Percentiles rank a stretch among this genome's conserved stretches.
phyloP scores from a whole-genome alignment of 352 stramenopile species.

The Globisporangium mamillatum region DNA sequence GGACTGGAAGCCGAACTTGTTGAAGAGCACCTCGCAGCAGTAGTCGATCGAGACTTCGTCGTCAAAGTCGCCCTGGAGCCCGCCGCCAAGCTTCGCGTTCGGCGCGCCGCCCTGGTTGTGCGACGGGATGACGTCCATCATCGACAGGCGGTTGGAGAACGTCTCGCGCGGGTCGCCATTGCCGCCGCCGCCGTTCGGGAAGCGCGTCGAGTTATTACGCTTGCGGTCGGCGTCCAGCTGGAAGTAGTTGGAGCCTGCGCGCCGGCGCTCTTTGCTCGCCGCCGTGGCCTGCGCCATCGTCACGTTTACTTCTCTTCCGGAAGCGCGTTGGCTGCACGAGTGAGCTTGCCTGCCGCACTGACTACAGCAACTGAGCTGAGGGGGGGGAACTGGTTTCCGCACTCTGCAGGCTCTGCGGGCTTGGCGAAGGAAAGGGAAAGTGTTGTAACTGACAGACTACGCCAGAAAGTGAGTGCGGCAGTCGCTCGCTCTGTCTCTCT shows the following conservation, averaged over 20 bases:
- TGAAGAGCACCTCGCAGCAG: slow-evolving; percentile 66
- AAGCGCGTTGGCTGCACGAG: too few species aligned
- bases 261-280: slow-evolving; percentile 42
- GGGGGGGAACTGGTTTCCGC: too few species aligned
- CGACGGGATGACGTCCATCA: slow-evolving; percentile 57
- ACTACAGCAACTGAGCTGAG: too few species aligned
- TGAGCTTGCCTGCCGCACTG: too few species aligned
- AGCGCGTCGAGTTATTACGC: slow-evolving; percentile 48
- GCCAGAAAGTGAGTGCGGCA: too few species aligned
- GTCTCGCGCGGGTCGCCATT: slow-evolving; percentile 39
- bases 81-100: slow-evolving; percentile 30
- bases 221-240: slow-evolving; percentile 74
- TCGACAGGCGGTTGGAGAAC: slow-evolving; percentile 56
- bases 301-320: background rate
- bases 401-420: too few species aligned
- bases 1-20: slow-evolving; percentile 76
- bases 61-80: slow-evolving; percentile 64
- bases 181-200: slow-evolving; percentile 27
- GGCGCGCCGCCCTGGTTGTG: slow-evolving; percentile 27
- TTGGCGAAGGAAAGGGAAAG: too few species aligned
- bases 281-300: slow-evolving; percentile 13
- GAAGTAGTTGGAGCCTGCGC: slow-evolving; percentile 86
- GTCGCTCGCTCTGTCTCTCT: too few species aligned
- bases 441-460: too few species aligned
- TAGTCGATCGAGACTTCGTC: slow-evolving; percentile 73